phyloP scores from a whole-genome alignment of 2,329 filamentous ascomycete species.

The Fusarium virguliforme region DNA sequence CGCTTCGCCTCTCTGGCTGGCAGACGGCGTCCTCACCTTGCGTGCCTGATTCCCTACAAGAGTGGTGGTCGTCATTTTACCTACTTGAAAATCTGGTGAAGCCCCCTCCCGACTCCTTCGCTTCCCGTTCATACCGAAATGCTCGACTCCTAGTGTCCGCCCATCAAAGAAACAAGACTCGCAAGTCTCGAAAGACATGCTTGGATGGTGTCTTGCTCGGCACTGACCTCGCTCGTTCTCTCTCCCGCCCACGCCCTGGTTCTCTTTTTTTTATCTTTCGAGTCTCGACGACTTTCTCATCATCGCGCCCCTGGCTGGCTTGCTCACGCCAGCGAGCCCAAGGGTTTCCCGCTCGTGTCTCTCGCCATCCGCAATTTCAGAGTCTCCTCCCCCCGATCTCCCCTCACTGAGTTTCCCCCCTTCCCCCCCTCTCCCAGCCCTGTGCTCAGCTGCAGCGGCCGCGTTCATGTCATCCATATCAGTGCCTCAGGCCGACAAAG shows the following conservation, averaged over 20 bases:
- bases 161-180: slow-evolving; percentile 38
- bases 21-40: slow-evolving; percentile 34
- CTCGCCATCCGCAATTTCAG: slow-evolving; percentile 52
- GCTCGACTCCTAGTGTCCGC: slow-evolving; percentile 46
- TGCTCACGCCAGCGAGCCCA: slow-evolving; percentile 40
- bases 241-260: slow-evolving; percentile 1
- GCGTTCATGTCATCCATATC: slow-evolving; percentile 37
- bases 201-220: slow-evolving; percentile 28
- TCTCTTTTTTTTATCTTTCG: slow-evolving; percentile 28
- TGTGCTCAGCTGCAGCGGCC: slow-evolving; percentile 44
- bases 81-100: slow-evolving; percentile 53
- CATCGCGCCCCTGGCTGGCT: slow-evolving; percentile 36
- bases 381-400: slow-evolving; percentile 35
- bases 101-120: slow-evolving; percentile 50
- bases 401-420: slow-evolving; percentile 27
- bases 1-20: slow-evolving; percentile 23
- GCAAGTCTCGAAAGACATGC: slow-evolving; percentile 39
- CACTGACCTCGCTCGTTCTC: slow-evolving; percentile 12
- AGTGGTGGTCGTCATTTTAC: slow-evolving; percentile 46
- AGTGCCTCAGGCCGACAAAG: slow-evolving; percentile 50
- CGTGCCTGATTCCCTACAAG: slow-evolving; percentile 44
- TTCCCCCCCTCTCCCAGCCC: slow-evolving; percentile 32
- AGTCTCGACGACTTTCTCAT: slow-evolving; percentile 34
- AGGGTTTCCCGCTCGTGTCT: slow-evolving; percentile 41
- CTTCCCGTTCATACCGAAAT: slow-evolving; percentile 49